Percentiles rank a stretch among this genome's conserved stretches.
These are phyloP conservation scores for Margaritispora aquatica DNA, from an alignment of 495 filamentous ascomycete species.

Conservation along the genomic window DNA sequence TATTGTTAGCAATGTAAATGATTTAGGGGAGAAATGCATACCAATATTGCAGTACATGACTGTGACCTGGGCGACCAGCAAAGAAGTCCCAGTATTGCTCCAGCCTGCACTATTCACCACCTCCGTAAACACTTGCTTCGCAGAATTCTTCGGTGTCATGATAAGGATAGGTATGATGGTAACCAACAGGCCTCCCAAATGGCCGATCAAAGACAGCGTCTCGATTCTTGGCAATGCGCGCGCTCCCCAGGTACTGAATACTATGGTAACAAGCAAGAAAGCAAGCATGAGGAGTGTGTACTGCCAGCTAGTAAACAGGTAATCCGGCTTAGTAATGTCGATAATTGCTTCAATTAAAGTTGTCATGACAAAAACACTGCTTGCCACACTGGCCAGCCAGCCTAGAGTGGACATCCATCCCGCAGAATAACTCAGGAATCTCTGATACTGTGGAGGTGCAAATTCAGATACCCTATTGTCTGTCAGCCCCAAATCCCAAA, in stretches of 20 bases:
- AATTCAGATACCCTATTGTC: conserved; percentile 47
- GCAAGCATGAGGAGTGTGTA: conserved; percentile 33
- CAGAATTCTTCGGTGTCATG: conserved; percentile 26
- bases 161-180: conserved; percentile 30
- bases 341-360: conserved; percentile 32
- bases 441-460: conserved; percentile 36
- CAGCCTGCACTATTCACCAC: conserved; percentile 31
- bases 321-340: conserved; percentile 23
- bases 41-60: conserved; percentile 34
- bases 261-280: conserved; percentile 27
- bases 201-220: conserved; percentile 32
- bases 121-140: conserved; percentile 28
- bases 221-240: conserved; percentile 34
- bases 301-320: conserved; percentile 29
- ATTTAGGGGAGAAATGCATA: conserved; percentile 2
- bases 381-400: conserved; percentile 31
- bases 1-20: background rate
- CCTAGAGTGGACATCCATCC: conserved; percentile 45
- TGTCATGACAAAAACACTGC: conserved; percentile 33
- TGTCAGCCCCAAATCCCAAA: conserved; percentile 23
- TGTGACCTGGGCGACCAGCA: conserved; percentile 32
- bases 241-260: conserved; percentile 37
- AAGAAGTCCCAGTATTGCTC: conserved; percentile 28
- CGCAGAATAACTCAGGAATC: conserved; percentile 37
- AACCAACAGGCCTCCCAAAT: conserved; percentile 35